phyloP scores from a whole-genome alignment of 768 basidiomycete species.

The Podaxis pistillaris region DNA sequence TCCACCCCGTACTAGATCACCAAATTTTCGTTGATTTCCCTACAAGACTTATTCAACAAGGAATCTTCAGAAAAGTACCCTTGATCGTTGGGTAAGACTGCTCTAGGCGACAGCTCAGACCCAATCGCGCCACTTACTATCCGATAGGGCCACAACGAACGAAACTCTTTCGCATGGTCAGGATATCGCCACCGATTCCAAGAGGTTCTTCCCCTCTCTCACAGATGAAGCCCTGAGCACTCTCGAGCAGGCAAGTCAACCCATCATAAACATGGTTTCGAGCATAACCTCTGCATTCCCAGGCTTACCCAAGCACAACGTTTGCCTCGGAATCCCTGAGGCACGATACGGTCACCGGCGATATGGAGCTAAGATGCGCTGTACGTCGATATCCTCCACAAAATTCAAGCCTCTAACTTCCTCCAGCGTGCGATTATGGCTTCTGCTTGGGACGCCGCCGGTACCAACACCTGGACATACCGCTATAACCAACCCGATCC shows the following conservation, averaged over 20 bases:
- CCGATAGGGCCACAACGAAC: conserved; percentile 50
- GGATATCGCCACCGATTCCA: conserved; percentile 35
- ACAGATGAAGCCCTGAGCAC: conserved; percentile 36
- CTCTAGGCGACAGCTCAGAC: too few species aligned
- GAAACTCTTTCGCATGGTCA: conserved; percentile 49
- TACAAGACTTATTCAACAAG: conserved; percentile 40
- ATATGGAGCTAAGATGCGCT: conserved; percentile 50
- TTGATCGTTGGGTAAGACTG: conserved; percentile 61
- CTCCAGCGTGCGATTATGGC: conserved; percentile 46
- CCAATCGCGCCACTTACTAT: background rate
- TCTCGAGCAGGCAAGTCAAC: conserved; percentile 29
- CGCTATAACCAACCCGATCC: conserved; percentile 59
- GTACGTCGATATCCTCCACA: conserved; percentile 33
- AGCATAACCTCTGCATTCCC: background rate
- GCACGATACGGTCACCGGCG: conserved; percentile 47
- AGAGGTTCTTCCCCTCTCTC: conserved; percentile 44
- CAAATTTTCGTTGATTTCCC: conserved; percentile 50
- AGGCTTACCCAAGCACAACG: conserved; percentile 42
- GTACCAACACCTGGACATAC: conserved; percentile 47
- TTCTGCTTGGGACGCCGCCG: conserved; percentile 32
- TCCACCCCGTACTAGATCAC: conserved; percentile 56
- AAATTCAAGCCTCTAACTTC: background rate
- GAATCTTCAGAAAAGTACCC: conserved; percentile 49
- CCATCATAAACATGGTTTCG: background rate
- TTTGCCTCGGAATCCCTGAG: conserved; percentile 42